These are phyloP conservation scores for Penicillium sp. DNA, from an alignment of 2,329 filamentous ascomycete species.

Conservation along the genomic window DNA sequence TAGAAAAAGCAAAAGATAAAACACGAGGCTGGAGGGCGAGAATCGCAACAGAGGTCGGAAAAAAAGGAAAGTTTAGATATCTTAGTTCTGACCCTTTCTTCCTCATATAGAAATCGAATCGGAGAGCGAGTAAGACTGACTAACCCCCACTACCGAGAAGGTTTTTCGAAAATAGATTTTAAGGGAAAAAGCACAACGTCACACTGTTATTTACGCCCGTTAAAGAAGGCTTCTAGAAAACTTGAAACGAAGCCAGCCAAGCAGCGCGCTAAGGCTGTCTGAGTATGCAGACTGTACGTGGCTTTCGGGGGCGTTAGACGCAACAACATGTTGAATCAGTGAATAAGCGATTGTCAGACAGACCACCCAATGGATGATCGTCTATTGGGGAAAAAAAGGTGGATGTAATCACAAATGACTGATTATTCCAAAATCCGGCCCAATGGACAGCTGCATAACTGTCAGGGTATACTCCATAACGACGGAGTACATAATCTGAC, in stretches of 20 bases:
- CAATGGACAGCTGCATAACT: slow-evolving; percentile 44
- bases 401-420: not conserved
- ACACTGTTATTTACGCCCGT: slow-evolving; percentile 1
- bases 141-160: slow-evolving; percentile 1
- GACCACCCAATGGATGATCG: not conserved
- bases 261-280: slow-evolving; percentile 4
- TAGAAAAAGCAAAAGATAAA: not conserved
- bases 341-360: not conserved
- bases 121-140: not conserved
- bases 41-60: not conserved
- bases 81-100: not conserved
- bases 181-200: slow-evolving; percentile 8
- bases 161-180: not conserved
- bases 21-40: not conserved
- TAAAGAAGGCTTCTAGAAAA: slow-evolving; percentile 14
- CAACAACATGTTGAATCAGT: not conserved
- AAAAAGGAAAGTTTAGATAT: not conserved
- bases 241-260: slow-evolving; percentile 7
- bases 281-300: not conserved
- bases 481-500: slow-evolving; percentile 22
- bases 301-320: not conserved
- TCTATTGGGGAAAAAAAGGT: not conserved
- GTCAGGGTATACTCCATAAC: slow-evolving; percentile 18
- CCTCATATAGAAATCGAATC: slow-evolving; percentile 1
- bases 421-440: slow-evolving; percentile 42